Base-by-base conservation (phyloP, 2,329 filamentous ascomycete genomes). In the Aspergillus piperis region DNA sequence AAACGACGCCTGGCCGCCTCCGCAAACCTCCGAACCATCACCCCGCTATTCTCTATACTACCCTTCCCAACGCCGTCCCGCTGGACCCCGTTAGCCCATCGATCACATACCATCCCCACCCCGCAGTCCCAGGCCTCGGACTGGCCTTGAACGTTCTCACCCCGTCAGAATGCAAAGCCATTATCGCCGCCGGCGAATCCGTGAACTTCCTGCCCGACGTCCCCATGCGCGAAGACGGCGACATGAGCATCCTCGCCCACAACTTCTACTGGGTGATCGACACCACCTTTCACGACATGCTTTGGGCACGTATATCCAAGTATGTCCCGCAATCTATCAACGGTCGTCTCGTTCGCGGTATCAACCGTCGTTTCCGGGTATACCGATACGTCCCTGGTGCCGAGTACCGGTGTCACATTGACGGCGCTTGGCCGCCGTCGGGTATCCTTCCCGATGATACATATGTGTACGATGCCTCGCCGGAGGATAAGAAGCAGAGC, bases 251-350 rank as follows among this genome's bases (percentile, higher is more conserved):
- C 50, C 73, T 90, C 1, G 88, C 88, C 0, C 88, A 90, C 76
- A 90, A 90, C 72, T 89, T 90, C 66, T 90, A 90, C 77, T 90
- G 88, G 88, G 80, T 90, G 8, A 80, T 87, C 11, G 88, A 90
- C 65, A 78, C 80, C 21, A 78, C 80, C 0, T 90, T 90, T 71
- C 84, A 87, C 67, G 82, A 88, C 59, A 81, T 77, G 13, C 78
- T 90, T 1, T 90, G 88, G 88, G 73, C 77, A 0, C 82, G 88
- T 13, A 83, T 90, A 2, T 75, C 81, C 2, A 75, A 81, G 0
- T 87, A 86, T 51, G 82, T 90, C 0, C 87, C 88, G 0, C 70
- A 77, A 0, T 74, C 75, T 0, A 77, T 89, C 1, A 80, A 81
- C 13, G 88, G 88, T 0, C 84, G 83, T 38, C 71, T 78, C 21